Evolutionary conservation across 2,329 filamentous ascomycete genomes (phyloP), one percentile per base, ranked within the genome.

Genomic region (Metarhizium sp.): DNA sequence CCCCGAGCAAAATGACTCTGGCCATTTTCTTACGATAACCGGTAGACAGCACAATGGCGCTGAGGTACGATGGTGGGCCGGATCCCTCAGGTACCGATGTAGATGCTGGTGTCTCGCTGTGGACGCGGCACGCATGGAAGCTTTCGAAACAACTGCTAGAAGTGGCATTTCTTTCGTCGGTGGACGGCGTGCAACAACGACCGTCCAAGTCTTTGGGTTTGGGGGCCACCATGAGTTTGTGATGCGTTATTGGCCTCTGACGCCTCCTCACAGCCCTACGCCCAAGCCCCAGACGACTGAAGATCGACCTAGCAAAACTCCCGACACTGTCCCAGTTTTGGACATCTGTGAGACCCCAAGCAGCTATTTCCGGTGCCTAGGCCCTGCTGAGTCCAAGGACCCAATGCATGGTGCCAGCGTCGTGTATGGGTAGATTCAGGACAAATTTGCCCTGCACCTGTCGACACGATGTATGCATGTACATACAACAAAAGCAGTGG

Each of bases 291-390:
- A 40, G 42, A 52, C 34, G 36, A 53, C 43, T 14, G n/a, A 46
- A 52, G 54, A 56, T 56, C 50, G 54, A 45, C 54, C 50, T 42
- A 16, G 50, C 32, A 43, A 49, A 38, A 49, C 54, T 49, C 48
- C 53, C 53, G 34, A 36, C n/a, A 6, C 25, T 20, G 16, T n/a
- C 29, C 45, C 20, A 30, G 50, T 42, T 14, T 20, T 46, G 38
- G 14, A 29, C 20, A 29, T 11, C 25, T 30, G 43, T 38, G 25
- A 42, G 45, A 48, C 43, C n/a, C 25, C 20, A 51, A 47, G 20
- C 52, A 52, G 55, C 55, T 57, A 55, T 57, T 57, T 57, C 46
- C 45, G 55, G 50, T 51, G 20, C 48, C 48, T 30, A 40, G 42
- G 48, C 49, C 49, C 18, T 49, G 32, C 45, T 42, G 32, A 14